These are phyloP conservation scores for Cryomyces minteri DNA, from an alignment of 495 filamentous ascomycete genomes.

Conservation along the genomic window DNA sequence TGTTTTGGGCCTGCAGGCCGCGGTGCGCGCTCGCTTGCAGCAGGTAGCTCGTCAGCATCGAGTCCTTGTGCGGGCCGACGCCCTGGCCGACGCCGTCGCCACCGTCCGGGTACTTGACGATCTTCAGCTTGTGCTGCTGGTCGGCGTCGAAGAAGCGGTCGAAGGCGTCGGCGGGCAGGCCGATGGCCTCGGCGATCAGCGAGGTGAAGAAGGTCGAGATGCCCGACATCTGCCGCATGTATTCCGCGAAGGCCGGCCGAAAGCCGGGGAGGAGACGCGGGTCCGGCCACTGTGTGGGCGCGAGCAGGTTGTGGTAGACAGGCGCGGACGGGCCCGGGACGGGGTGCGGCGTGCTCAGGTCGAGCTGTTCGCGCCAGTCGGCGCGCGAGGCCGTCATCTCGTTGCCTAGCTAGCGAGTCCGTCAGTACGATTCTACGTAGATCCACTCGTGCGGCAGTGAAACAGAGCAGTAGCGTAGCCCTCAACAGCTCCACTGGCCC, in stretches of 20 bases:
- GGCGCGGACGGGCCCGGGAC: conserved; percentile 44
- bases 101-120: conserved; percentile 58
- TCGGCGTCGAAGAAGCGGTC: conserved; percentile 62
- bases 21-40: conserved; percentile 66
- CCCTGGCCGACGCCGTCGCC: conserved; percentile 31
- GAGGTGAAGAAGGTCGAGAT: conserved; percentile 62
- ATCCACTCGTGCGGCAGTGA: not conserved
- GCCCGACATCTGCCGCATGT: conserved; percentile 52
- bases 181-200: conserved; percentile 76
- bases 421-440: not conserved
- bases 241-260: conserved; percentile 45
- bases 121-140: conserved; percentile 83
- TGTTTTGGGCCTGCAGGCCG: conserved; percentile 83
- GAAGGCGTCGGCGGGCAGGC: conserved; percentile 53
- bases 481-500: no score
- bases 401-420: conserved; percentile 16
- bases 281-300: conserved; percentile 85
- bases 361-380: conserved; percentile 78
- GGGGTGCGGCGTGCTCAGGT: conserved; percentile 63
- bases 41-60: conserved; percentile 71
- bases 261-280: conserved; percentile 49
- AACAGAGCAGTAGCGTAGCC: no score
- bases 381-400: conserved; percentile 21
- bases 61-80: conserved; percentile 89
- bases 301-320: conserved; percentile 60